phyloP scores from a whole-genome alignment of 140 eudicot genomes.

The Bidens hawaiensis region DNA sequence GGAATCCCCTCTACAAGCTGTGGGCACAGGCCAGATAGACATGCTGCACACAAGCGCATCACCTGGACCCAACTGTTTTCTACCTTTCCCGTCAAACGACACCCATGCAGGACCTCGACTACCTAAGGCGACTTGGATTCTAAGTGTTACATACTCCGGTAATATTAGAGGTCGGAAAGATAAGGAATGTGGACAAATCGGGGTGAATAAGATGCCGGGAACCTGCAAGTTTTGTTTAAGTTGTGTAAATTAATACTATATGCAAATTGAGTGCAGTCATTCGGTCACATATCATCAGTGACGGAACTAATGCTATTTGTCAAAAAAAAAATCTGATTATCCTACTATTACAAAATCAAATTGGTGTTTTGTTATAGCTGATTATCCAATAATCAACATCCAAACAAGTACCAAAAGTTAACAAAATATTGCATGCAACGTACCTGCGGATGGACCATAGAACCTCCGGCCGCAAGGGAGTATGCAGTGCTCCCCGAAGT shows the following conservation, averaged over 20 bases:
- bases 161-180: slow-evolving; percentile 95
- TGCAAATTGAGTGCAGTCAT: not conserved
- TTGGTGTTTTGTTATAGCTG: not conserved
- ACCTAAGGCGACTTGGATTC: slow-evolving; percentile 74
- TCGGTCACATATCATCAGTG: not conserved
- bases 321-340: not conserved
- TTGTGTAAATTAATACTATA: not conserved
- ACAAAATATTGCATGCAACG: not conserved
- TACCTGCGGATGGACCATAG: slow-evolving; percentile 99
- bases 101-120: slow-evolving; percentile 93
- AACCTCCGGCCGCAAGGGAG: slow-evolving; percentile 96
- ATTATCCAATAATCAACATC: not conserved
- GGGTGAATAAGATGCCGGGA: slow-evolving; percentile 91
- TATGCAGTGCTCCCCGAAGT: slow-evolving; percentile 99
- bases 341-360: not conserved
- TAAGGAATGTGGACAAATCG: slow-evolving; percentile 95
- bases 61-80: slow-evolving; percentile 71
- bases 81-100: slow-evolving; percentile 86
- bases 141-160: slow-evolving; percentile 74
- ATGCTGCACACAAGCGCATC: slow-evolving; percentile 90
- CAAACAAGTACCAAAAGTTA: too few relatives aligned
- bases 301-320: not conserved
- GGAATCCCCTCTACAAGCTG: slow-evolving; percentile 74
- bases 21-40: slow-evolving; percentile 95
- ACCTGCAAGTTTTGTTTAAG: slow-evolving; percentile 41